Percentiles rank a stretch among this genome's conserved stretches.
These are phyloP conservation scores for Penicillium mononematosum DNA, from an alignment of 495 filamentous ascomycete species.

Conservation along the genomic window DNA sequence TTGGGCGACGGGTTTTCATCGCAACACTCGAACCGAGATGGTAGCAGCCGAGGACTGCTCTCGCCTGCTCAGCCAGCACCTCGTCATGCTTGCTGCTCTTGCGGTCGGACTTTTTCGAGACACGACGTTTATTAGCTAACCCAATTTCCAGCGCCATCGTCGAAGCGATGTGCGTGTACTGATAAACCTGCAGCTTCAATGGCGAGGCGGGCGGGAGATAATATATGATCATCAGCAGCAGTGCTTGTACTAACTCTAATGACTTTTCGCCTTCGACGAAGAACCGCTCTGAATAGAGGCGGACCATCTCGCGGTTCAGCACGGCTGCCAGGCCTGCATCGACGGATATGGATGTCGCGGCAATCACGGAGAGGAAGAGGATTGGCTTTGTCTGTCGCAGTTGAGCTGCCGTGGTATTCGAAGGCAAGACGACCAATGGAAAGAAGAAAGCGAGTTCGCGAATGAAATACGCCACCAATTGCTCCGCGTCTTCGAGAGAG, in stretches of 20 bases:
- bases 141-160: conserved; percentile 57
- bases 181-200: conserved; percentile 51
- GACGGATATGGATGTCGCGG: conserved; percentile 45
- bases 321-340: conserved; percentile 42
- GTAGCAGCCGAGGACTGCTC: conserved; percentile 50
- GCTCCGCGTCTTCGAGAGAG: conserved; percentile 42
- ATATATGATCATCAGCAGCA: conserved; percentile 49
- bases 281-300: conserved; percentile 47
- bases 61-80: conserved; percentile 41
- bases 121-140: conserved; percentile 37
- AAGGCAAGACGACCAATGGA: conserved; percentile 42
- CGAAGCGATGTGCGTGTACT: conserved; percentile 55
- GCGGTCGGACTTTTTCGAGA: conserved; percentile 25
- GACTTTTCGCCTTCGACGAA: conserved; percentile 53
- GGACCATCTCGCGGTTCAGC: conserved; percentile 49
- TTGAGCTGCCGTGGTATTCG: conserved; percentile 38
- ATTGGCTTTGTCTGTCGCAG: conserved; percentile 46
- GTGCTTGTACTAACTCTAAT: conserved; percentile 52
- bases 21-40: conserved; percentile 49
- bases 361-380: conserved; percentile 51
- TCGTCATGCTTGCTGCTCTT: conserved; percentile 31
- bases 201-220: conserved; percentile 50
- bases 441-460: conserved; percentile 43
- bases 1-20: conserved; percentile 51
- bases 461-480: conserved; percentile 45